Evolutionary conservation across 2,329 filamentous ascomycete species (phyloP).

Genomic region (Rhytidhysteron rufulum): DNA sequence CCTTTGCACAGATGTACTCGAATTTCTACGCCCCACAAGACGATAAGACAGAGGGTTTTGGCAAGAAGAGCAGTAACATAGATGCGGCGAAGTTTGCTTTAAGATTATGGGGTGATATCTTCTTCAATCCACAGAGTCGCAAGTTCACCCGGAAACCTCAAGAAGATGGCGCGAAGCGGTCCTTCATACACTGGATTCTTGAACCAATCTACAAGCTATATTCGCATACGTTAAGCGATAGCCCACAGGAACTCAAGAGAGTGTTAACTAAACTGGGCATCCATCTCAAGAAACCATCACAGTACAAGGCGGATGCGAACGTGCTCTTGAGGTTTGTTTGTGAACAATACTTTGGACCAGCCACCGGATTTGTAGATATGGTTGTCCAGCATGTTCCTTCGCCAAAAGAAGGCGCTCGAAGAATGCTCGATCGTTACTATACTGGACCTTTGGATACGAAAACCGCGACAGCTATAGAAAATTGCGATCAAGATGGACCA

Average conservation of each 20-base stretch:
- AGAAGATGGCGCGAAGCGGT: constrained; percentile 75
- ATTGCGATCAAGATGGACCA: constrained; percentile 84
- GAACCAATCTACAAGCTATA: constrained; percentile 98
- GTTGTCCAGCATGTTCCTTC: constrained; percentile 84
- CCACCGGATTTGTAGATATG: constrained; percentile 94
- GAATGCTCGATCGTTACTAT: constrained; percentile 80
- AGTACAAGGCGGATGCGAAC: constrained; percentile 86
- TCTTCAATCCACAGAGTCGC: constrained; percentile 85
- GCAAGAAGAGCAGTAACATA: constrained; percentile 43
- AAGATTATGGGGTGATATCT: constrained; percentile 93
- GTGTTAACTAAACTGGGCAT: constrained; percentile 80
- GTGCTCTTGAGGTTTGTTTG: constrained; percentile 85
- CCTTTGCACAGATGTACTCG: constrained; percentile 94
- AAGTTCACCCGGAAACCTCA: constrained; percentile 86
- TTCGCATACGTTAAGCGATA: constrained; percentile 89
- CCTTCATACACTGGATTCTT: constrained; percentile 90
- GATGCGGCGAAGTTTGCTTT: constrained; percentile 78
- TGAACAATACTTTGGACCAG: constrained; percentile 90
- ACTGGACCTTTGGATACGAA: constrained; percentile 84
- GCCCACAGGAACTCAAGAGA: constrained; percentile 74
- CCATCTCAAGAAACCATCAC: constrained; percentile 74
- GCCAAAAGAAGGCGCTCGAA: constrained; percentile 71
- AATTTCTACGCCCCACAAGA: constrained; percentile 69
- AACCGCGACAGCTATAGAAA: constrained; percentile 72
- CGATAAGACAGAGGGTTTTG: constrained; percentile 26